Base-by-base conservation (phyloP, 2,329 filamentous ascomycete genomes). In the Orbilia brochopaga region DNA sequence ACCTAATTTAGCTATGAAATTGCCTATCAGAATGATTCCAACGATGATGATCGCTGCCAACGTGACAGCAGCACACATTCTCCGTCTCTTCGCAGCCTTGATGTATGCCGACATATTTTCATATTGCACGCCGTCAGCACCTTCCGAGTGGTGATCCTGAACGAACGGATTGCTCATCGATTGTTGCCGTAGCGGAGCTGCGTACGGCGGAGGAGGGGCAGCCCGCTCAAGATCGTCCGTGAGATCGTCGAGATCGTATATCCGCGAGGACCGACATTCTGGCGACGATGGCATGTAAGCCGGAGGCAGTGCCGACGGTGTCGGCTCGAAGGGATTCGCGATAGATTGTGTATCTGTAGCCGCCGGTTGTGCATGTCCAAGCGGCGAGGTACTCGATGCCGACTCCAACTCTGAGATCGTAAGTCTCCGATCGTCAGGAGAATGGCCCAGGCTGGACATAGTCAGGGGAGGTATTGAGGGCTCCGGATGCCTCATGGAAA, bases 181-280 rank as follows among this genome's bases (percentile, higher is more conserved):
- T 15, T 53, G 60, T n/a, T 57, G 48, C n/a, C 58, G 54, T 1
- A 44, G 17, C 3, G 67, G 60, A 15, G 54, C 54, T 2, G 55
- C 64, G 40, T 72, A 72, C 44, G 67, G 67, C 19, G 67, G 67
- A 24, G 66, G 66, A 15, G 67, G 67, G 10, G 56, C 50, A 27
- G 67, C 67, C 27, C 67, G 67, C 37, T 72, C 67, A 19, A 60
- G 55, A 23, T 72, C 67, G 27, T 55, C 24, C 32, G 42, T 23
- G 10, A 72, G 30, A 17, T 72, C 67, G 1, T 59, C 67, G 35
- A 51, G 56, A 21, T 65, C 67, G 60, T 72, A 72, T 35, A 72
- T 27, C 19, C 67, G 60, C 52, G 67, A 72, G 21, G 48, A 53
- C 23, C 67, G 67, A 32, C 67, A 72, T 32, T 72, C 67, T 24